Conservation (phyloP, 139 green algal species). For the Chlamydomonas sphaeroides region DNA sequence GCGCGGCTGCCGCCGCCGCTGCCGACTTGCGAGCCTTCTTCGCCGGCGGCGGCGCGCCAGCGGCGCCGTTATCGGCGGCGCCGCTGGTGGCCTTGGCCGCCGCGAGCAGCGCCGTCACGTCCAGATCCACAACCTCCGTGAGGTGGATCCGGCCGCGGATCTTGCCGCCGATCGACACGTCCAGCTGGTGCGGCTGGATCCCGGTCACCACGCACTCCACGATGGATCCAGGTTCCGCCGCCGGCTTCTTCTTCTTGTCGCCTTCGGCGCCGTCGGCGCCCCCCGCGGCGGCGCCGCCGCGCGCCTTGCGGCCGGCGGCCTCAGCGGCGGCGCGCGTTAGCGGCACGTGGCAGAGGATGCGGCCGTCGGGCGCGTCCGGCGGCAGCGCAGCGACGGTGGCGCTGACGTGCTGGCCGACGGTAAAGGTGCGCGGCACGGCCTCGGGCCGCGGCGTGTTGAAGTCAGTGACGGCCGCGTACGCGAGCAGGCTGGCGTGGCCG, state of each 20-base stretch:
- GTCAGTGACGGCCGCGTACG: constrained; percentile 70
- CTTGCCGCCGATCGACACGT: constrained; percentile 12
- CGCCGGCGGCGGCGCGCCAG: not conserved
- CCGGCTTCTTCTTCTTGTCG: not conserved
- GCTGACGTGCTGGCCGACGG: constrained; percentile 25
- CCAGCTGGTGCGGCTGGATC: constrained; percentile 35
- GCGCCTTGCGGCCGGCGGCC: not conserved
- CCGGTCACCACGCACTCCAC: constrained; percentile 56
- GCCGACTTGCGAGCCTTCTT: constrained; percentile 27
- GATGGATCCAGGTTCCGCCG: constrained; percentile 21
- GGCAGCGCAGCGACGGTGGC: constrained; percentile 49
- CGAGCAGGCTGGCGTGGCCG: constrained; percentile 53
- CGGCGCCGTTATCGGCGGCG: not conserved
- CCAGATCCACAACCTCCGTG: constrained; percentile 58
- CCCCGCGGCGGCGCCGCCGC: not conserved
- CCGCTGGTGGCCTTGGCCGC: not conserved
- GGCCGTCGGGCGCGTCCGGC: constrained; percentile 27
- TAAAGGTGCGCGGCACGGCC: constrained; percentile 22
- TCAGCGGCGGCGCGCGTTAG: constrained; percentile 3
- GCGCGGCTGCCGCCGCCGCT: not conserved
- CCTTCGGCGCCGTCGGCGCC: not conserved
- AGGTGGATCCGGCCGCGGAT: constrained; percentile 67
- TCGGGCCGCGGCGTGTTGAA: constrained; percentile 69
- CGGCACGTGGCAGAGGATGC: constrained; percentile 51
- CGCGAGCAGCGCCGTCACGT: constrained; percentile 10